Evolutionary conservation across 768 basidiomycete species (phyloP).

Genomic region (Phylloporus sp.): DNA sequence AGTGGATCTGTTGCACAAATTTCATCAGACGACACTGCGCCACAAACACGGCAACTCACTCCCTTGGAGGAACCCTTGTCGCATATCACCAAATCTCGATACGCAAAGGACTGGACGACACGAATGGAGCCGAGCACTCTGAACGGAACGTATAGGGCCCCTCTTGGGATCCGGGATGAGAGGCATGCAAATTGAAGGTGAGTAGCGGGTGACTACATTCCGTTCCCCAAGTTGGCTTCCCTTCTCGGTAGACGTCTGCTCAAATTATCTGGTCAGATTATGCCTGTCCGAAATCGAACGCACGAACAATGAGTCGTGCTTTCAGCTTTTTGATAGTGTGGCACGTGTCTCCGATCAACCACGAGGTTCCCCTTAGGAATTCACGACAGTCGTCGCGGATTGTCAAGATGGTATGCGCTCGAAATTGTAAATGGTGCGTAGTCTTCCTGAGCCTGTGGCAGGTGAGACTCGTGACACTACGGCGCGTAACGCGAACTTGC

Average conservation of each 20-base stretch:
- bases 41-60: too few relatives aligned
- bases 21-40: too few relatives aligned
- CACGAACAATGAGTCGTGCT: slow-evolving; percentile 1
- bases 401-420: background rate
- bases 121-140: background rate
- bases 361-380: background rate
- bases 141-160: too few relatives aligned
- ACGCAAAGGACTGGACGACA: slow-evolving; percentile 1
- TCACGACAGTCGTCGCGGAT: background rate
- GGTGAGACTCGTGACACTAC: too few relatives aligned
- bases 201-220: too few relatives aligned
- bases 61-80: rapidly evolving
- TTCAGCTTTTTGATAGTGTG: background rate
- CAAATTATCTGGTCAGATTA: too few relatives aligned
- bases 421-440: background rate
- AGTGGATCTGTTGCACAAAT: background rate
- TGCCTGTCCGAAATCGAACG: too few relatives aligned
- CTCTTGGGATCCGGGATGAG: too few relatives aligned
- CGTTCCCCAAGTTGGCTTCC: too few relatives aligned
- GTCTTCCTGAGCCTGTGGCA: background rate
- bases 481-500: background rate
- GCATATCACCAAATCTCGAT: background rate
- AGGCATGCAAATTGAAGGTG: too few relatives aligned
- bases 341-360: background rate
- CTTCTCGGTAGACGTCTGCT: background rate